Conservation (phyloP, 106 monocot genomes). For the Triglochin maritima region DNA sequence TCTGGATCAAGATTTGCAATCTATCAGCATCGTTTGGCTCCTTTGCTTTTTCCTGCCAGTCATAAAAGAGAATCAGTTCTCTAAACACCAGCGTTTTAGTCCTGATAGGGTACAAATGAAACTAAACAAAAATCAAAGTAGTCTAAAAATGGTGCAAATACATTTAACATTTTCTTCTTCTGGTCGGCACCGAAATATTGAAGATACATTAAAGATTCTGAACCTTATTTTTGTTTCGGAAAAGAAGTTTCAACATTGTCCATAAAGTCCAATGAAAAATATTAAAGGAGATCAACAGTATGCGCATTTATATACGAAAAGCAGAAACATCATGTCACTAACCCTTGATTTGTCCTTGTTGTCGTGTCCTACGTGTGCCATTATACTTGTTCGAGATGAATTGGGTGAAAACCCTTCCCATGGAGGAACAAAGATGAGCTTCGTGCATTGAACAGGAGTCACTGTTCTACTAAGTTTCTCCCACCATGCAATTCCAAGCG, state of each 20-base stretch:
- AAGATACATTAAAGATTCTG: too few species aligned
- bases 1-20: slow-evolving; percentile 45
- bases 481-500: slow-evolving; percentile 89
- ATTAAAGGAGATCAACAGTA: not conserved
- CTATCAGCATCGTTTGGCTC: slow-evolving; percentile 41
- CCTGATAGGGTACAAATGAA: not conserved
- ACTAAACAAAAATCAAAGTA: not conserved
- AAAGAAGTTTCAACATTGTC: too few species aligned
- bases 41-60: slow-evolving; percentile 28
- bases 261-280: not conserved
- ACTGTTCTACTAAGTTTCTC: slow-evolving; percentile 88
- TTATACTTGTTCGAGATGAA: slow-evolving; percentile 86
- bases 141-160: too few species aligned
- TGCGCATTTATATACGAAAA: too few species aligned
- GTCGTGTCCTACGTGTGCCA: slow-evolving; percentile 43
- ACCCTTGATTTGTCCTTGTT: slow-evolving; percentile 33
- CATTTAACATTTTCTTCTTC: too few species aligned
- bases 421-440: slow-evolving; percentile 91
- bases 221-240: too few species aligned
- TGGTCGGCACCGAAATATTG: too few species aligned
- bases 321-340: not conserved
- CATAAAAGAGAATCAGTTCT: not conserved
- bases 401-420: slow-evolving; percentile 95
- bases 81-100: not conserved
- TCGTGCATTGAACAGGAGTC: slow-evolving; percentile 81